Evolutionary conservation across 2,329 filamentous ascomycete species (phyloP), one percentile per base, ranked within the genome.

Genomic region (Neofusicoccum parvum): DNA sequence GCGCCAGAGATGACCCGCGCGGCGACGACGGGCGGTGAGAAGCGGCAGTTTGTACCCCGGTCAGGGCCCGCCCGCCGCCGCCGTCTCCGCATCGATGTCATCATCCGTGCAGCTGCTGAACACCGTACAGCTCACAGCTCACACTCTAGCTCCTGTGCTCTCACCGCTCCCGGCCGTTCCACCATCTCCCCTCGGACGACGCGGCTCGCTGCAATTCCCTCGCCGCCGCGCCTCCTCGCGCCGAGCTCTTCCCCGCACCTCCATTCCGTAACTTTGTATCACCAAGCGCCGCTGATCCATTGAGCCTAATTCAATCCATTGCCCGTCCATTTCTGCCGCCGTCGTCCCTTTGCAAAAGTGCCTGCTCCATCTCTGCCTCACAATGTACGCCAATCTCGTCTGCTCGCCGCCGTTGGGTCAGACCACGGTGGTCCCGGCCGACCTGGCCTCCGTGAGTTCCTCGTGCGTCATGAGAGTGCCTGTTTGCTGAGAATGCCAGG

Each of bases 351-450:
- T 17, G 34, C 12, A 43, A 20, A 9, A 5, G 43, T 64, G 41
- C 34, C 23, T 65, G 50, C 17, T 48, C 6, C 27, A 4, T 10
- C 7, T 37, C 41, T 15, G 9, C 10, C n/a, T 20, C 50, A 20
- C 14, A 41, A 82, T 85, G 76, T 85, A 84, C 72, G 83, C 85
- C 23, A 81, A 82, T 67, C 76, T 90, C 14, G 84, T 82, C 5
- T 87, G 83, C 67, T 89, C 88, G 72, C 94, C 94, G 12, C 87
- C 92, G 1, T 78, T 97, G 60, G 92, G 89, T 1, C 91, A 94
- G 74, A 85, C 91, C 27, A 93, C 92, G 1, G 82, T 86, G 56
- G 73, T 91, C 20, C 76, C 81, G 32, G 73, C 78, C 45, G 70
- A 75, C 17, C 75, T 78, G 65, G 72, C 78, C 17, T 71, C 73